Evolutionary conservation across 345 rosid genomes (phyloP), one percentile per base, ranked within the genome.

Genomic region (Salix purpurea): DNA sequence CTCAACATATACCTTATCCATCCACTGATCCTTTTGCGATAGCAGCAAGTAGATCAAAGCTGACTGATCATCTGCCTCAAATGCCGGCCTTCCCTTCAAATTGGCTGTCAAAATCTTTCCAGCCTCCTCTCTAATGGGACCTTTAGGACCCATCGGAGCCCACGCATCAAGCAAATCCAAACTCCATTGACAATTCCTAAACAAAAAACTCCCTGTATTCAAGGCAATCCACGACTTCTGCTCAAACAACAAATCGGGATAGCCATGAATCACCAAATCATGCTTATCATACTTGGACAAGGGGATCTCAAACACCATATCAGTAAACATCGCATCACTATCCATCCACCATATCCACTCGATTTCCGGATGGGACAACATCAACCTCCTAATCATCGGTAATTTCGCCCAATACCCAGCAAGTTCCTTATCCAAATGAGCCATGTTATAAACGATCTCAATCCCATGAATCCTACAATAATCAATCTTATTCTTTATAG

Each of bases 321-420:
- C 97, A 8, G 97, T 93, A 65, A 95, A 95, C 89, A 94, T 75
- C 4, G 98, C 98, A 84, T 94, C 98, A 87, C 98, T 94, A 34
- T 94, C 98, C 97, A 94, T 92, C 98, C 98, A 94, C 97, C 97
- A 91, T 80, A 94, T 90, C 97, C 98, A 94, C 75, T 94, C 97
- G 0, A 94, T 84, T 61, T 94, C 97, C 11, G 97, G 98, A 64
- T 92, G 97, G 24, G 97, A 94, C 84, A 94, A 26, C 97, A 94
- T 91, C 83, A 94, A 71, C 74, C 87, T 87, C 90, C 99, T 83
- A 58, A 95, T 76, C 97, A 95, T 86, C 1, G 99, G 97, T 74
- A 93, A 73, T 79, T 95, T 93, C 1, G 97, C 97, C 99, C 99
- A 95, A 64, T 95, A 95, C 15, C 99, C 99, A 16, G 99, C 94